Conservation (phyloP, 2,329 filamentous ascomycete genomes). For the Fusarium gaditjirri region DNA sequence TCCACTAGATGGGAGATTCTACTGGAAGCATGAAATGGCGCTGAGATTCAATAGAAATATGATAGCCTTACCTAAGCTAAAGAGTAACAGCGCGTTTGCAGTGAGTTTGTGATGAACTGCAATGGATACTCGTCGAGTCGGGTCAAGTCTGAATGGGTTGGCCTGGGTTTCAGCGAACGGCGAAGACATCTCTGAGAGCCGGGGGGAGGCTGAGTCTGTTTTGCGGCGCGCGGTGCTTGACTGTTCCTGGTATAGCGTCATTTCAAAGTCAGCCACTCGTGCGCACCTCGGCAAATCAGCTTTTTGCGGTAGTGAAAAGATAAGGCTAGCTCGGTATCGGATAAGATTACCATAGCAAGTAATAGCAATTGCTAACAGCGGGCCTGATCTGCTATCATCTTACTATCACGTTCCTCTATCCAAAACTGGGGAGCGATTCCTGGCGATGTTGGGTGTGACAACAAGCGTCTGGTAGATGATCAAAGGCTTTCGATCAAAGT, state of each 20-base stretch:
- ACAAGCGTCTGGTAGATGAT: not conserved
- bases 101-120: slow-evolving; percentile 43
- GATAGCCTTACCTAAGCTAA: slow-evolving; percentile 48
- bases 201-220: slow-evolving; percentile 38
- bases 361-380: slow-evolving; percentile 9
- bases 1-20: slow-evolving; percentile 2
- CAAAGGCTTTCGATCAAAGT: not conserved
- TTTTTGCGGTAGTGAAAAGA: not conserved
- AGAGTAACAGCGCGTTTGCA: slow-evolving; percentile 39
- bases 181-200: slow-evolving; percentile 44
- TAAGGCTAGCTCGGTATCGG: not conserved
- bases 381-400: not conserved
- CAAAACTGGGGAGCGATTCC: not conserved
- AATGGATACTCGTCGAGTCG: slow-evolving; percentile 44
- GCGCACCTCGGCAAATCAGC: slow-evolving; percentile 42
- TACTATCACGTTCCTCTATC: not conserved
- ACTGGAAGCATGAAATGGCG: slow-evolving; percentile 1
- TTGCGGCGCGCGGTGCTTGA: slow-evolving; percentile 34
- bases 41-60: slow-evolving; percentile 35
- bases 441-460: slow-evolving; percentile 25
- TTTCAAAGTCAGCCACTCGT: slow-evolving; percentile 31
- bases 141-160: slow-evolving; percentile 36
- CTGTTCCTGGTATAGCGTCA: slow-evolving; percentile 46
- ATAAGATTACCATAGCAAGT: not conserved
- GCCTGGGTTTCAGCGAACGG: slow-evolving; percentile 48